Percentiles rank a stretch among this genome's conserved stretches.
phyloP scores from a whole-genome alignment of 1,284 basidiomycete genomes.

The Tilletia setariae region DNA sequence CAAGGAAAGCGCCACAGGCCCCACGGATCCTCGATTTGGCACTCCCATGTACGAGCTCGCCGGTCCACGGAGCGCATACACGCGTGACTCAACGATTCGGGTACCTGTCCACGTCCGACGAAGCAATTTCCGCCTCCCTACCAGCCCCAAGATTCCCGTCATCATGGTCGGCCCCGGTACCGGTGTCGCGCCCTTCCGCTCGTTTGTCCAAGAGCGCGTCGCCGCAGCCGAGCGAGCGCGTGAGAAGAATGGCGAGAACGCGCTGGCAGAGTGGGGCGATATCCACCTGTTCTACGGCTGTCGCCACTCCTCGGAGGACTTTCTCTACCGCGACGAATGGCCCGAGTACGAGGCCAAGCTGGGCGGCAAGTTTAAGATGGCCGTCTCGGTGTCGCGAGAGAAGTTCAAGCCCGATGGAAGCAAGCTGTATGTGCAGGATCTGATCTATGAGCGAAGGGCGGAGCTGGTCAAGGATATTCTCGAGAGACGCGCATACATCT shows the following conservation, averaged over 20 bases:
- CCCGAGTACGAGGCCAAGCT: slow-evolving; percentile 78
- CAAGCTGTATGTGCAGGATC: slow-evolving; percentile 96
- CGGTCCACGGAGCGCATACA: slow-evolving; percentile 83
- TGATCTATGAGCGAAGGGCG: slow-evolving; percentile 47
- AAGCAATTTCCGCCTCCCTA: slow-evolving; percentile 92
- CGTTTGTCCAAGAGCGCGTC: slow-evolving; percentile 95
- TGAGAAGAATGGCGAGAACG: slow-evolving; percentile 80
- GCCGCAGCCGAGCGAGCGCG: slow-evolving; percentile 86
- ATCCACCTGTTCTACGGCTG: slow-evolving; percentile 96
- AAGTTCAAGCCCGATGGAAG: slow-evolving; percentile 71
- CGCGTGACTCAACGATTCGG: slow-evolving; percentile 65
- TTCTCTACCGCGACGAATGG: slow-evolving; percentile 94
- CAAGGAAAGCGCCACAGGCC: slow-evolving; percentile 40
- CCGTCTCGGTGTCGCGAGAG: slow-evolving; percentile 83
- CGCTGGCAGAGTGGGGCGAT: slow-evolving; percentile 87
- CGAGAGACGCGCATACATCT: slow-evolving; percentile 79
- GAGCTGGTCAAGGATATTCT: slow-evolving; percentile 82
- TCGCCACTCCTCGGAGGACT: slow-evolving; percentile 80
- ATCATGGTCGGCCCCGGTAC: slow-evolving; percentile 99
- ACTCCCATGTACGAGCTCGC: slow-evolving; percentile 77
- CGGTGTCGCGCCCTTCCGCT: slow-evolving; percentile 96
- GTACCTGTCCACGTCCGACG: slow-evolving; percentile 90
- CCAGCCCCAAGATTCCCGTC: slow-evolving; percentile 93
- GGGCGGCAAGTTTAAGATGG: slow-evolving; percentile 83
- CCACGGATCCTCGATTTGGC: slow-evolving; percentile 48